Conservation (phyloP, 2,329 filamentous ascomycete species). For the Aspergillus proliferans region DNA sequence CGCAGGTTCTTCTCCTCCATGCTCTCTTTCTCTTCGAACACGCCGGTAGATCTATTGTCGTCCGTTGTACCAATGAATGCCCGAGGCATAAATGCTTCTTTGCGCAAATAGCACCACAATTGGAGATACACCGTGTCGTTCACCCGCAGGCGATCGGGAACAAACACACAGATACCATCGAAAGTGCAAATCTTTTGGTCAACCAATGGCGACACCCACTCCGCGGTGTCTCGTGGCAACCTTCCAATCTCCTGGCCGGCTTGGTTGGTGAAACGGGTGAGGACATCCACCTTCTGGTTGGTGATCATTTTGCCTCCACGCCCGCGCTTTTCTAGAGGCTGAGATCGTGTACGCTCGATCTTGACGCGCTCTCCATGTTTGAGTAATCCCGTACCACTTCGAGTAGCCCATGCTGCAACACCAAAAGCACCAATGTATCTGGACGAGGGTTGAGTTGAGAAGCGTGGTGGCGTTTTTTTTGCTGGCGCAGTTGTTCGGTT, state of each 20-base stretch:
- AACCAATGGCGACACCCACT: slow-evolving; percentile 86
- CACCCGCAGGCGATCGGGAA: slow-evolving; percentile 74
- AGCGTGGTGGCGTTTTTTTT: slow-evolving; percentile 7
- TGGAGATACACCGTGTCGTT: slow-evolving; percentile 96
- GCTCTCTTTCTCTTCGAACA: slow-evolving; percentile 83
- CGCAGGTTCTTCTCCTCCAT: slow-evolving; percentile 76
- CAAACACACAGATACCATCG: slow-evolving; percentile 81
- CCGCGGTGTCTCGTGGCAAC: slow-evolving; percentile 76
- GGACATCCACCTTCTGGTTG: slow-evolving; percentile 68
- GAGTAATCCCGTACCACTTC: slow-evolving; percentile 68
- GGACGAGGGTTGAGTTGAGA: slow-evolving; percentile 40
- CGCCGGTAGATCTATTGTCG: slow-evolving; percentile 62
- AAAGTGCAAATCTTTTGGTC: slow-evolving; percentile 87
- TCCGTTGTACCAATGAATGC: slow-evolving; percentile 49
- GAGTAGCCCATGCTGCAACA: slow-evolving; percentile 84
- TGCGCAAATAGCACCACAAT: slow-evolving; percentile 68
- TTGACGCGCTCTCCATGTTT: slow-evolving; percentile 75
- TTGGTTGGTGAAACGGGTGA: slow-evolving; percentile 83
- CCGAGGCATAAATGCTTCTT: slow-evolving; percentile 63
- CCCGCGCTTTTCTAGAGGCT: slow-evolving; percentile 48
- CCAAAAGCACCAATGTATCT: slow-evolving; percentile 90
- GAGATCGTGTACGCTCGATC: slow-evolving; percentile 79
- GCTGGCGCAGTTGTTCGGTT: neutral
- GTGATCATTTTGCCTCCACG: slow-evolving; percentile 40
- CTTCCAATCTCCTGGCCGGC: slow-evolving; percentile 78